Conservation (phyloP, 768 basidiomycete species). For the Psilocybe sp. region DNA sequence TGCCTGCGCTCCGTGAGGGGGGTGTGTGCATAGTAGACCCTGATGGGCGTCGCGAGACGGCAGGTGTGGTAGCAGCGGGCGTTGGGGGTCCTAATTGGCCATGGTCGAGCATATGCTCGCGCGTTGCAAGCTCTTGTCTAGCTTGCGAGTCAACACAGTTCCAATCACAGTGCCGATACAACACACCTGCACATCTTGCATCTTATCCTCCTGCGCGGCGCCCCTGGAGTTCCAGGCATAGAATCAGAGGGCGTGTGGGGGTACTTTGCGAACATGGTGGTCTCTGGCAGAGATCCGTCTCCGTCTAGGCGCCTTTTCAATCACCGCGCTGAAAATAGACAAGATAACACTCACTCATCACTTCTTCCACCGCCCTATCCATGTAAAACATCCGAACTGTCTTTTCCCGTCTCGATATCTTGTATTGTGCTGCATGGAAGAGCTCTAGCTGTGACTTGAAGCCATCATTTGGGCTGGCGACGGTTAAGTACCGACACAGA, state of each 20-base stretch:
- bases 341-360: conserved; percentile 62
- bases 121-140: conserved; percentile 80
- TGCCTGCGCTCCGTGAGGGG: neutral
- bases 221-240: conserved; percentile 55
- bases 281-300: conserved; percentile 61
- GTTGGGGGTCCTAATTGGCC: conserved; percentile 73
- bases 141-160: neutral
- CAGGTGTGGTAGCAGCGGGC: conserved; percentile 48
- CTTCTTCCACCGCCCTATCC: conserved; percentile 67
- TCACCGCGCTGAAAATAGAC: no score
- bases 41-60: conserved; percentile 35
- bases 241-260: conserved; percentile 67
- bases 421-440: conserved; percentile 71
- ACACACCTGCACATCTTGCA: conserved; percentile 88
- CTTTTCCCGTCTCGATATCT: conserved; percentile 65
- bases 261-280: conserved; percentile 75
- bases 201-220: conserved; percentile 60
- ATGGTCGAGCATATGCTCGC: conserved; percentile 94
- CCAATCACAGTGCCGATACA: neutral
- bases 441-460: conserved; percentile 81
- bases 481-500: neutral
- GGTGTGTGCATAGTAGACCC: conserved; percentile 27
- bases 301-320: conserved; percentile 47
- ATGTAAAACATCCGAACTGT: conserved; percentile 81
- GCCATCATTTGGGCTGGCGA: conserved; percentile 75